Conservation (phyloP, 1,284 basidiomycete species). For the Retiboletus flavoniger region DNA sequence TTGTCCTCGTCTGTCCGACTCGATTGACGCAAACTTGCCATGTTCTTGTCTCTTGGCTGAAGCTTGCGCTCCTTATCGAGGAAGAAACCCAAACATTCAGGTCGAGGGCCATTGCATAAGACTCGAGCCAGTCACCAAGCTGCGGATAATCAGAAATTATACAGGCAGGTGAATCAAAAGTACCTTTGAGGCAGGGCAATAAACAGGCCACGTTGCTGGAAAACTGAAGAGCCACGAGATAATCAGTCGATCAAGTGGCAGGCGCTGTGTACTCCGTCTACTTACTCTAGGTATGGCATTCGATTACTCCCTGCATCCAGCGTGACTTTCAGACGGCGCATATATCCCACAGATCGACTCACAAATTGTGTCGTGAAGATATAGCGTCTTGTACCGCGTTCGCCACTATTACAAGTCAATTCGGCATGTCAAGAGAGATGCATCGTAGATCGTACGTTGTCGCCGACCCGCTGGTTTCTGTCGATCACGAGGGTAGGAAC, state of each 20-base stretch:
- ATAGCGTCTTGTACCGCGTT: conserved; percentile 29
- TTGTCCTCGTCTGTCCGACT: conserved; percentile 20
- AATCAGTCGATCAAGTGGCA: not conserved
- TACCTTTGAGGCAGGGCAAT: conserved; percentile 36
- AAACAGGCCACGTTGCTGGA: conserved; percentile 40
- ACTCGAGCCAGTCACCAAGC: conserved; percentile 60
- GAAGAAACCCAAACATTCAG: conserved; percentile 55
- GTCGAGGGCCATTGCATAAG: conserved; percentile 52
- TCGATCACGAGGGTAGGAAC: conserved; percentile 39
- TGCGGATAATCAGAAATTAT: conserved; percentile 14
- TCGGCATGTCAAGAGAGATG: not conserved
- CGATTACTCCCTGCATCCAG: conserved; percentile 20
- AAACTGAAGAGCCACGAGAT: conserved; percentile 22
- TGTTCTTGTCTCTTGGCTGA: conserved; percentile 27
- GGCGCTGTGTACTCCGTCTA: not conserved
- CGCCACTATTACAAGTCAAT: conserved; percentile 23
- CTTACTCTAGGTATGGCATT: conserved; percentile 30
- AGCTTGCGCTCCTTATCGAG: conserved; percentile 37
- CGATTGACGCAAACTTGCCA: conserved; percentile 37
- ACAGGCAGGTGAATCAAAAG: not conserved
- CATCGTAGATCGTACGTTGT: conserved; percentile 30
- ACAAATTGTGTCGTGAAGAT: conserved; percentile 29
- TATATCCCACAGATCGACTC: conserved; percentile 8
- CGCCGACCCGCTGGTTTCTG: conserved; percentile 35
- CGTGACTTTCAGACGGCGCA: not conserved